phyloP scores from a whole-genome alignment of 2,329 filamentous ascomycete species.

The Fusarium sulawesiense region DNA sequence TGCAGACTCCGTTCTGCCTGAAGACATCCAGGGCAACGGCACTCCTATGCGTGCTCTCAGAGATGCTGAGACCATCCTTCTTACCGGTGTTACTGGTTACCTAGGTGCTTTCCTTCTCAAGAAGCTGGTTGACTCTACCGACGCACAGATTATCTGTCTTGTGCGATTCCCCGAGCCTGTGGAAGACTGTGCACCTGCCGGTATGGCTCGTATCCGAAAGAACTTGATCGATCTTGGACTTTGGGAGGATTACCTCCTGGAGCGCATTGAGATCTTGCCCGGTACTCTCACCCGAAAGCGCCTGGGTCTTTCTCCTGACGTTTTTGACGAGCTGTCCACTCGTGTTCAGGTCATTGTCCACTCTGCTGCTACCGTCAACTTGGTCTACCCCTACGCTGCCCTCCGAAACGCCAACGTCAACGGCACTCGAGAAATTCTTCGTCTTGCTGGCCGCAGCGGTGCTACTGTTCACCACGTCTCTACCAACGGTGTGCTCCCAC shows the following conservation, averaged over 20 bases:
- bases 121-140: constrained; percentile 74
- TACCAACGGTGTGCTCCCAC: constrained; percentile 82
- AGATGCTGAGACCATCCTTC: constrained; percentile 74
- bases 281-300: constrained; percentile 77
- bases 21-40: constrained; percentile 72
- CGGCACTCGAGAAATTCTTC: constrained; percentile 81
- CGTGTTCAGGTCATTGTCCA: constrained; percentile 80
- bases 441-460: constrained; percentile 73
- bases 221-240: constrained; percentile 83
- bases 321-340: constrained; percentile 72
- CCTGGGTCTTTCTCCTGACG: constrained; percentile 74
- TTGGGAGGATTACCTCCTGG: constrained; percentile 81
- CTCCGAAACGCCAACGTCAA: constrained; percentile 79
- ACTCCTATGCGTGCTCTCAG: constrained; percentile 68
- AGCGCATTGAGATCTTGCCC: constrained; percentile 79
- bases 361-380: constrained; percentile 80
- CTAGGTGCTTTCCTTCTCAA: constrained; percentile 79
- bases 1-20: constrained; percentile 73
- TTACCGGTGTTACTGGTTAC: constrained; percentile 82
- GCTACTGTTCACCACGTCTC: constrained; percentile 83
- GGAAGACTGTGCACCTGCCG: constrained; percentile 71
- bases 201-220: constrained; percentile 77
- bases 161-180: constrained; percentile 77
- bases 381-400: constrained; percentile 84
- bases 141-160: constrained; percentile 76